Conservation (phyloP, 2,329 filamentous ascomycete species). For the Cladosporium sp. region DNA sequence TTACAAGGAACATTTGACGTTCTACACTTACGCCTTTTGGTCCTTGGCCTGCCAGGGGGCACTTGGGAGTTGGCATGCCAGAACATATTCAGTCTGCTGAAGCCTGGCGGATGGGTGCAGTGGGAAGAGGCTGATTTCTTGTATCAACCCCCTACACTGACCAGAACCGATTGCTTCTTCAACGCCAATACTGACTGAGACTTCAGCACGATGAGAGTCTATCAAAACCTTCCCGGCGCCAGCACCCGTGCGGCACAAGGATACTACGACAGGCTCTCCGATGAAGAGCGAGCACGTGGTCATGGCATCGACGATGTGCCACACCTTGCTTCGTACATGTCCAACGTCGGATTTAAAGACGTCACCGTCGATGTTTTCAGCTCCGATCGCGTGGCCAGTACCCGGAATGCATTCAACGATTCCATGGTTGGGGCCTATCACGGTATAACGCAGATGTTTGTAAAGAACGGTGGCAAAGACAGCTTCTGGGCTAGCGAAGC, state of each 20-base stretch:
- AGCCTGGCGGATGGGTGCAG: constrained; percentile 27
- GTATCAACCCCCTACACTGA: not conserved
- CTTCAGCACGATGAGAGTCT: not conserved
- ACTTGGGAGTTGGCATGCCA: constrained; percentile 23
- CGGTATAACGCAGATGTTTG: not conserved
- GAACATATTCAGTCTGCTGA: constrained; percentile 24
- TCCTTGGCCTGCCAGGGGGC: constrained; percentile 21
- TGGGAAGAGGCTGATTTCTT: constrained; percentile 27
- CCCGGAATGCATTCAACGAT: constrained; percentile 7
- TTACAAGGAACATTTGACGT: constrained; percentile 23
- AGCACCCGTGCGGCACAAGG: not conserved
- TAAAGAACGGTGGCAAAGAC: constrained; percentile 1
- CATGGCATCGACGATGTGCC: constrained; percentile 3
- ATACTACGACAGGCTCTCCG: not conserved
- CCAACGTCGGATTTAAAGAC: constrained; percentile 18
- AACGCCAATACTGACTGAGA: not conserved
- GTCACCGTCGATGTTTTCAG: constrained; percentile 22
- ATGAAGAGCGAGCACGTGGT: not conserved
- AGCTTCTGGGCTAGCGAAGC: not conserved
- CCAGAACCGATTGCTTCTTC: not conserved
- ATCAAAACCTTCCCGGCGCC: not conserved
- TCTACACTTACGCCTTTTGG: constrained; percentile 27
- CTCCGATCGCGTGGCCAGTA: constrained; percentile 24
- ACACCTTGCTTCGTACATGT: not conserved
- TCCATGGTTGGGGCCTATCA: constrained; percentile 5